Evolutionary conservation across 2,329 filamentous ascomycete species (phyloP).

Genomic region (Dothistroma pini): DNA sequence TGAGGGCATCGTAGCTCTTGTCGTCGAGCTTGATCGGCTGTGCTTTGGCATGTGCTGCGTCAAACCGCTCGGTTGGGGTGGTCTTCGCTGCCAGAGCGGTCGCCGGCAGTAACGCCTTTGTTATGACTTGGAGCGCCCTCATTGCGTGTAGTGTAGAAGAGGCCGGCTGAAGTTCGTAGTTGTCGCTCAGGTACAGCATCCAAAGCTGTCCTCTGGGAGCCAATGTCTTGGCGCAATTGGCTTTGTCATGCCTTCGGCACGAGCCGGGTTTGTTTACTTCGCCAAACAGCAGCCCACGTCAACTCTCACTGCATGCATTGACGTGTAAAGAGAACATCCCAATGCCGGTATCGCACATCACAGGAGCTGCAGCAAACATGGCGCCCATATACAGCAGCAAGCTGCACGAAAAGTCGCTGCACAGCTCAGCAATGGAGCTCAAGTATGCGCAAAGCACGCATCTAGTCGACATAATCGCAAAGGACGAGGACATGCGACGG

Average conservation of each 20-base stretch:
- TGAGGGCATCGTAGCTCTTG: slow-evolving; percentile 69
- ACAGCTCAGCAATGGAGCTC: slow-evolving; percentile 59
- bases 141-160: slow-evolving; percentile 48
- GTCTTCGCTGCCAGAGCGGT: slow-evolving; percentile 59
- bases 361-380: slow-evolving; percentile 19
- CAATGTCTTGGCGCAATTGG: not conserved
- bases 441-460: slow-evolving; percentile 64
- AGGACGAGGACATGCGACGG: slow-evolving; percentile 70
- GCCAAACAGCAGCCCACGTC: not conserved
- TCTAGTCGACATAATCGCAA: slow-evolving; percentile 63
- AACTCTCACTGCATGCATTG: not conserved
- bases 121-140: slow-evolving; percentile 63
- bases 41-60: slow-evolving; percentile 65
- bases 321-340: slow-evolving; percentile 12
- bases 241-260: not conserved
- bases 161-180: slow-evolving; percentile 1
- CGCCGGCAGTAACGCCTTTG: slow-evolving; percentile 57
- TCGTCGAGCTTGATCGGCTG: slow-evolving; percentile 78
- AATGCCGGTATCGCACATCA: slow-evolving; percentile 15
- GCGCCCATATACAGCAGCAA: slow-evolving; percentile 20
- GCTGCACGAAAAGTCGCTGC: slow-evolving; percentile 50
- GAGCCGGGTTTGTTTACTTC: slow-evolving; percentile 5
- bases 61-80: slow-evolving; percentile 58
- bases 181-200: not conserved
- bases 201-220: slow-evolving; percentile 6